Conservation (phyloP, 2,329 filamentous ascomycete species). For the Xylaria sp. region DNA sequence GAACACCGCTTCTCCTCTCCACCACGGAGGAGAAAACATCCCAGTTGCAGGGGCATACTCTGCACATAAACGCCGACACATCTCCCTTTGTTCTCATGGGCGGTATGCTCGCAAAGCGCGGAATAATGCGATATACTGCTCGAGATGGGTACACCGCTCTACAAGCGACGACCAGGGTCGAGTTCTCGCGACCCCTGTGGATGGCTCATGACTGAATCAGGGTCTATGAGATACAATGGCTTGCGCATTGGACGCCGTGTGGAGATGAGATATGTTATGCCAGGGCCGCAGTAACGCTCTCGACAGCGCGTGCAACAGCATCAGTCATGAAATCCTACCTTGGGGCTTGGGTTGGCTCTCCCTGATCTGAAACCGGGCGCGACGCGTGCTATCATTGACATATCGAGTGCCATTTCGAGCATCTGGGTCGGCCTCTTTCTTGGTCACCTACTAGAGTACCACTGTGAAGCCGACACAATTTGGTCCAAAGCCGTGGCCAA, state of each 20-base stretch:
- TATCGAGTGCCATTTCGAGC: slow-evolving; percentile 16
- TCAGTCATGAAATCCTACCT: slow-evolving; percentile 24
- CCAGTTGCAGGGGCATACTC: background rate
- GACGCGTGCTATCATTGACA: slow-evolving; percentile 18
- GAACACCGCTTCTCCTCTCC: background rate
- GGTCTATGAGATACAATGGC: background rate
- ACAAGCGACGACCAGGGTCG: slow-evolving; percentile 16
- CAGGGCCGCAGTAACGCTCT: slow-evolving; percentile 31
- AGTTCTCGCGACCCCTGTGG: background rate
- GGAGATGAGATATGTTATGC: slow-evolving; percentile 27
- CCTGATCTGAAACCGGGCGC: slow-evolving; percentile 21
- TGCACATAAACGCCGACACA: background rate
- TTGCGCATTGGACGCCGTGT: background rate
- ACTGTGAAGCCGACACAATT: slow-evolving; percentile 8
- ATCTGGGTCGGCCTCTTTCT: slow-evolving; percentile 5
- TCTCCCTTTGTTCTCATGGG: background rate
- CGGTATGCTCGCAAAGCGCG: background rate
- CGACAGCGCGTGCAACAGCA: slow-evolving; percentile 34
- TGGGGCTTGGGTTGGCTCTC: slow-evolving; percentile 27
- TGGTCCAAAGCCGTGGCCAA: no score
- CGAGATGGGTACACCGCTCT: slow-evolving; percentile 27
- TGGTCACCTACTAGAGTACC: slow-evolving; percentile 4
- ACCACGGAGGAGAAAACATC: background rate
- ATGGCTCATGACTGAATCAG: background rate
- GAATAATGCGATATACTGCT: background rate